Evolutionary conservation across 164 flowering plant species (phyloP).

Genomic region (Vitis cinerea): DNA sequence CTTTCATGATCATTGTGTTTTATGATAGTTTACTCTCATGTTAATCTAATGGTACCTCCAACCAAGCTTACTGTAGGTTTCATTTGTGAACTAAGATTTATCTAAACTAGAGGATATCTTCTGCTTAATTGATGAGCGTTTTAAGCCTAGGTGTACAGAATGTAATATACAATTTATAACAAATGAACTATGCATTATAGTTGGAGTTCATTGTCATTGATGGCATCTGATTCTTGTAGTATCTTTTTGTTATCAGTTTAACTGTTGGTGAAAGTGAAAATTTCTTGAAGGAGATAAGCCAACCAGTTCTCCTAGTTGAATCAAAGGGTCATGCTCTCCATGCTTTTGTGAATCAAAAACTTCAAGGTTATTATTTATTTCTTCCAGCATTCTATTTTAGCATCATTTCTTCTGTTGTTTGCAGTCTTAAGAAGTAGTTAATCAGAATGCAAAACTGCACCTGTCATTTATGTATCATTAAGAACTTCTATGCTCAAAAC

Average conservation of each 20-base stretch:
- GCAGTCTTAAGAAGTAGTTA: not conserved
- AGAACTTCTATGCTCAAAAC: not conserved
- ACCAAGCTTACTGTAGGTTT: no score
- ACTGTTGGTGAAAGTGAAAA: slow-evolving; percentile 59
- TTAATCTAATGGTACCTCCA: no score
- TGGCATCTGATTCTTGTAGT: not conserved
- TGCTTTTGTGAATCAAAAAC: slow-evolving; percentile 80
- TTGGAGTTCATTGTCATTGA: not conserved
- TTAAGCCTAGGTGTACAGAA: not conserved
- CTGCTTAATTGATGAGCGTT: no score
- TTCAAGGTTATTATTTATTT: slow-evolving; percentile 55
- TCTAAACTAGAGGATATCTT: no score
- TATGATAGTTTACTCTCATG: no score
- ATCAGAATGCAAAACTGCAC: not conserved
- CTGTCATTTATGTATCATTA: not conserved
- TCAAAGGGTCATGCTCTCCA: slow-evolving; percentile 96
- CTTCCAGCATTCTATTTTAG: not conserved
- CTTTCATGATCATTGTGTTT: no score
- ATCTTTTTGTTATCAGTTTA: slow-evolving; percentile 49
- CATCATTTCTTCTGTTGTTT: not conserved
- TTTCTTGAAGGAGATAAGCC: slow-evolving; percentile 51
- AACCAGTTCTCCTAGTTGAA: slow-evolving; percentile 61
- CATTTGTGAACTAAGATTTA: no score
- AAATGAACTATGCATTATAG: not conserved
- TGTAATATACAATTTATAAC: not conserved